Evolutionary conservation across 805 yeast genomes (phyloP), one percentile per base, ranked within the genome.

Genomic region (Kodamaea sagamina): DNA sequence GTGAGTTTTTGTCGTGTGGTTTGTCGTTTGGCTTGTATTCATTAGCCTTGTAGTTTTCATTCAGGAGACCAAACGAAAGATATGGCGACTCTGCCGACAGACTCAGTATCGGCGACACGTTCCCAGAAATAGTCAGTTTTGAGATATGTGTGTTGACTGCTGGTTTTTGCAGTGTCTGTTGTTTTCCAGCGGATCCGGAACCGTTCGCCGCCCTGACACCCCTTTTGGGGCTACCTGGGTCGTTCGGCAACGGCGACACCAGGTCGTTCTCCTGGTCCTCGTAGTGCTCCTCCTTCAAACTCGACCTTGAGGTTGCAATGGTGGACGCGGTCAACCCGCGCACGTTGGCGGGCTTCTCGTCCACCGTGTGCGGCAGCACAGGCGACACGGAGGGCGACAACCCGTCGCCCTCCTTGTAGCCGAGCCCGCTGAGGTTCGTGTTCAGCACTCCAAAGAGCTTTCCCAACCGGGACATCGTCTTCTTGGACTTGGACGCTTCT

Each of bases 361-460:
- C 4, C 12, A 12, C 31, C 7, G 12, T 6, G 4, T 12, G n/a
- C 31, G 13, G 31, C 13, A 12, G 31, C 15, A 29, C 19, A 6
- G 34, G 34, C 6, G 19, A 13, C 12, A 29, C 18, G 11, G 31
- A 12, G 4, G 34, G 34, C 6, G 29, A 26, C 17, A 17, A 6
- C 10, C 4, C 19, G 19, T 16, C 19, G 19, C 18, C 22, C 29
- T 41, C 39, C 9, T 18, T n/a, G 40, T 41, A n/a, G n/a, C n/a
- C 19, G 29, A 41, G 44, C 39, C n/a, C 16, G 13, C 18, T 26
- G 39, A 53, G 44, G 24, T 41, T 53, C 12, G 59, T 44, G 21
- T 52, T 47, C 50, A 55, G 57, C 15, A 54, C 57, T 15, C 62
- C 62, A 40, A 59, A 58, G 25, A 59, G 52, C 43, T 58, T 53